Base-by-base conservation (phyloP, 805 yeast species). In the Nakazawaea populi region DNA sequence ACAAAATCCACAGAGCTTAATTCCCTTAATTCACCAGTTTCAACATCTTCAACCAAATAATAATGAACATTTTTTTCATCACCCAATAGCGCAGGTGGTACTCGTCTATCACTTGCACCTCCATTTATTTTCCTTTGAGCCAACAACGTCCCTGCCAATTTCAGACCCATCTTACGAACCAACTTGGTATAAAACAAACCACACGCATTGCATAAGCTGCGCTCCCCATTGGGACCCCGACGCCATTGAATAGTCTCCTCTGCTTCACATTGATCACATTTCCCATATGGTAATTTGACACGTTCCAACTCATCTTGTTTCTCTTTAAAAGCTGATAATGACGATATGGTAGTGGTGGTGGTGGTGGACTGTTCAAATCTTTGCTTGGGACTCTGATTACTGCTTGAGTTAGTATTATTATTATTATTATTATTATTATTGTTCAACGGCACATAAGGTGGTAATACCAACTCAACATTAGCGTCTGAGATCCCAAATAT, bases 131-230 rank as follows among this genome's bases (percentile, higher is more conserved):
- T 42, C 10, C 49, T 32, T 32, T 42, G 46, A 6, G 57, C 58
- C 68, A 72, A 62, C 9, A 73, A 76, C 56, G 67, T 69, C 36
- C 75, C 75, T 27, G 85, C 83, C 42, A 70, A 69, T 5, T 66
- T 73, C 43, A 73, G 75, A 10, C 89, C 89, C 53, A 73, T 74
- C 53, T 74, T 73, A 60, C 83, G 85, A 47, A 77, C 71, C 32
- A 85, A 67, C 60, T 87, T 87, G 42, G 87, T 85, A 62, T 81
- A 87, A 61, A 76, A 84, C 40, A 87, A 67, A 0, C 96, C 96
- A 64, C 96, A 87, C 1, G 94, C 94, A 63, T 87, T 88, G 67
- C 95, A 87, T 47, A 87, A 66, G 0, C 90, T 84, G 39, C 89
- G 70, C 11, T 81, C 79, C 2, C 94, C 95, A 49, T 77, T 77